Evolutionary conservation across 306 rosid species (phyloP), one percentile per base, ranked within the genome.

Genomic region (Prinsepia uniflora): DNA sequence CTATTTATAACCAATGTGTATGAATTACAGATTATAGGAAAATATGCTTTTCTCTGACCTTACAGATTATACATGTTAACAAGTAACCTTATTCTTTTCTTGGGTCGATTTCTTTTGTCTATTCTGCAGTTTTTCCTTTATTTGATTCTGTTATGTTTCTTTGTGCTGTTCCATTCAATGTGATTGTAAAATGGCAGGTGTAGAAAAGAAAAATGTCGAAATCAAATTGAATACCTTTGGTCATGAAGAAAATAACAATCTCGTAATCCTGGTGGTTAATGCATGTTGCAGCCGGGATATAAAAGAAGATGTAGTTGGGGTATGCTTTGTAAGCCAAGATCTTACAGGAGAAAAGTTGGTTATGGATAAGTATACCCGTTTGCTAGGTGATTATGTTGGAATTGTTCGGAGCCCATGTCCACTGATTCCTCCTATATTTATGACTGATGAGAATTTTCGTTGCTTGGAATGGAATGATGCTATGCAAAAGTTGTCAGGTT

Each of bases 381-480:
- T 82, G 67, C 81, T 79, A 72, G 86, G 81, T n/a, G 86, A 82
- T 68, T 82, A 72, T 74, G 72, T 73, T 6, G 86, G 81, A 70
- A 79, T 82, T 49, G 72, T 82, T 63, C 76, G 63, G 19, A 82
- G 65, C 68, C 86, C 86, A 17, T 82, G 83, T 62, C 73, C 81
- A 17, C 79, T 82, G 22, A 79, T 79, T 69, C 83, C 83, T 82
- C 83, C 86, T 9, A 82, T 72, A 67, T 82, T 82, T 73, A 74
- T 82, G 86, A 65, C 76, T 3, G 79, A 82, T 44, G 81, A 76
- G 67, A 69, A 82, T 30, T 72, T 78, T 40, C 81, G 62, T 48
- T 82, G 83, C 79, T 72, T 65, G 71, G 81, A 82, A 68, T 82
- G 86, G 81, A 82, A 82, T 58, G 74, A 72, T 50, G 83, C 86